A percentile compares a stretch with the other conserved stretches of the same genome.
phyloP scores from a whole-genome alignment of 352 stramenopile genomes.

The Aphanomyces astaci region DNA sequence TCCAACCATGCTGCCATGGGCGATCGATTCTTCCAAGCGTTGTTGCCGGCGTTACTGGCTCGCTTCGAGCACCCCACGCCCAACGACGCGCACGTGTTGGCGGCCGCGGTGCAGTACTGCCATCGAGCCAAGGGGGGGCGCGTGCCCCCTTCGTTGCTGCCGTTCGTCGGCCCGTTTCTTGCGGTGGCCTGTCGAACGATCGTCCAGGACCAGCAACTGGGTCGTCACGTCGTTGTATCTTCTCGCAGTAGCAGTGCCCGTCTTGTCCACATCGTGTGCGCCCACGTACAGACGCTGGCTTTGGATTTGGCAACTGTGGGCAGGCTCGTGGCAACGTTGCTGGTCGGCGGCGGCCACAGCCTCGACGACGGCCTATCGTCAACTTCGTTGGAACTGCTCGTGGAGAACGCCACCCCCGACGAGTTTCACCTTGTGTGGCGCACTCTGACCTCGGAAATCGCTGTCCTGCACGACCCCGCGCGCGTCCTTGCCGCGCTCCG shows the following conservation, averaged over 20 bases:
- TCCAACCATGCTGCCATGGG: not conserved
- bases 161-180: not conserved
- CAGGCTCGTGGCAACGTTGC: slow-evolving; percentile 43
- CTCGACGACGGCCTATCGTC: slow-evolving; percentile 1
- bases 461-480: not conserved
- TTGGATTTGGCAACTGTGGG: slow-evolving; percentile 53
- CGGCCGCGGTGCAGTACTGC: not conserved
- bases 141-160: not conserved
- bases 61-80: not conserved
- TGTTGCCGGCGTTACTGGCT: not conserved
- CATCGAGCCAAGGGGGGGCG: not conserved
- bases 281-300: slow-evolving; percentile 24
- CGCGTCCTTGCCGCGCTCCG: slow-evolving; percentile 52
- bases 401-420: slow-evolving; percentile 55
- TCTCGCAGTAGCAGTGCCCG: too few relatives aligned
- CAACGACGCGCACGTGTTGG: not conserved
- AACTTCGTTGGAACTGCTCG: slow-evolving; percentile 33
- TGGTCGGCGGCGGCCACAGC: too few relatives aligned
- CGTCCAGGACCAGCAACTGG: not conserved
- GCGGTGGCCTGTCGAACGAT: not conserved
- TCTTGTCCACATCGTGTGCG: slow-evolving; percentile 25
- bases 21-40: not conserved
- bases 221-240: slow-evolving; percentile 26
- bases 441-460: slow-evolving; percentile 50
- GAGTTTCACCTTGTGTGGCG: slow-evolving; percentile 59